phyloP scores from a whole-genome alignment of 305 asterid genomes.

The Andrographis paniculata region DNA sequence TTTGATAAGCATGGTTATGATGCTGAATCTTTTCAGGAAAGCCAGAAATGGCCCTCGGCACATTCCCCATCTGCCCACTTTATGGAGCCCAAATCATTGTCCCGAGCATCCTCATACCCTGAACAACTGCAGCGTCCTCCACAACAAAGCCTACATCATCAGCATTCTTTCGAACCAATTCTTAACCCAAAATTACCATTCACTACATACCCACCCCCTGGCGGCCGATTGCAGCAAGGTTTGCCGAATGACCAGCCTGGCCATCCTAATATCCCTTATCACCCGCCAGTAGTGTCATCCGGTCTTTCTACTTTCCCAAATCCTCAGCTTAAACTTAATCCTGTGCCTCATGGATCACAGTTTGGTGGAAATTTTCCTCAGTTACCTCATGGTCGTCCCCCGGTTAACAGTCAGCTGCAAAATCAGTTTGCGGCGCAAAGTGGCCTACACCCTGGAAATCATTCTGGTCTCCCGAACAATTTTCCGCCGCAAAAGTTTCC shows the following conservation, averaged over 20 bases:
- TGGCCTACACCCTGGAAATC: constrained; percentile 41
- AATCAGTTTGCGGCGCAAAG: constrained; percentile 51
- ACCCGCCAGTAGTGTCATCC: constrained; percentile 38
- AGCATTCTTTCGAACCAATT: constrained; percentile 58
- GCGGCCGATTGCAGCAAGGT: constrained; percentile 57
- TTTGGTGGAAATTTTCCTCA: constrained; percentile 65
- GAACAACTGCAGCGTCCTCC: constrained; percentile 51
- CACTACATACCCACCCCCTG: constrained; percentile 69
- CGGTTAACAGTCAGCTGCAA: constrained; percentile 45
- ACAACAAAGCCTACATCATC: constrained; percentile 35
- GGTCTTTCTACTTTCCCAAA: constrained; percentile 48
- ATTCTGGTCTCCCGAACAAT: constrained; percentile 34
- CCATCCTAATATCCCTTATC: background rate
- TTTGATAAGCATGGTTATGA: constrained; percentile 41
- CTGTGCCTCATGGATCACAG: constrained; percentile 44
- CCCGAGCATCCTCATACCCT: constrained; percentile 84
- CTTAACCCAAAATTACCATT: constrained; percentile 51
- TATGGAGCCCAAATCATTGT: constrained; percentile 43
- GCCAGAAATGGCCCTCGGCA: constrained; percentile 51
- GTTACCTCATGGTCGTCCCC: constrained; percentile 49
- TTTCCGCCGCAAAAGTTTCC: constrained; percentile 45
- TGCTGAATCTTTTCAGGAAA: constrained; percentile 38
- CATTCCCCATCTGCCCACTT: constrained; percentile 38
- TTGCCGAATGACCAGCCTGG: constrained; percentile 25
- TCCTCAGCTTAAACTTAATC: constrained; percentile 45